These are phyloP conservation scores for Myochromella boudieri DNA, from an alignment of 768 basidiomycete genomes.

Conservation along the genomic window DNA sequence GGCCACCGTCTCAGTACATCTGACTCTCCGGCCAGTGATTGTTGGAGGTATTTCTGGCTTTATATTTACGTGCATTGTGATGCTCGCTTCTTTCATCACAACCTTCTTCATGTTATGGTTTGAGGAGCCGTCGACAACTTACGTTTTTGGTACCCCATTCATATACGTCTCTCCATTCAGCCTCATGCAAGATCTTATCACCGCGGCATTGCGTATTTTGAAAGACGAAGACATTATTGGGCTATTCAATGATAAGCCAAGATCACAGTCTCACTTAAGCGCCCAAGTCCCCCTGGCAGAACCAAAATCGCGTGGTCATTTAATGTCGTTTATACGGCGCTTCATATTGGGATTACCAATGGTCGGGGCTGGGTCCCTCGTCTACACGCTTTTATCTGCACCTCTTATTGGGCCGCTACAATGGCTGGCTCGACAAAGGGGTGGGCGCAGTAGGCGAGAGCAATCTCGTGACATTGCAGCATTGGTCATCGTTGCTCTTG, in stretches of 20 bases:
- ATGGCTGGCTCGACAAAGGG: constrained; percentile 66
- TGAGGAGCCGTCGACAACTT: constrained; percentile 47
- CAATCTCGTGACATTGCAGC: constrained; percentile 63
- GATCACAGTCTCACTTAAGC: constrained; percentile 7
- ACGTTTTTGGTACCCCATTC: constrained; percentile 39
- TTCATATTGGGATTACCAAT: constrained; percentile 77
- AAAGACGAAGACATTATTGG: constrained; percentile 51
- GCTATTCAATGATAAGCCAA: constrained; percentile 32
- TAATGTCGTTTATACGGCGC: constrained; percentile 62
- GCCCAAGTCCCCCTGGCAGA: constrained; percentile 15
- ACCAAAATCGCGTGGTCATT: constrained; percentile 33
- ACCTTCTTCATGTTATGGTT: constrained; percentile 63
- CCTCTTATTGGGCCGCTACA: constrained; percentile 69
- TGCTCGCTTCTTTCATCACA: constrained; percentile 69
- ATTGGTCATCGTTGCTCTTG: constrained; percentile 58
- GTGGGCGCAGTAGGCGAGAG: constrained; percentile 51
- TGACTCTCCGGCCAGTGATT: constrained; percentile 45
- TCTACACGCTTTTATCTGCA: constrained; percentile 67
- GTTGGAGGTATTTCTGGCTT: constrained; percentile 60
- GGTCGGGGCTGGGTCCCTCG: constrained; percentile 72
- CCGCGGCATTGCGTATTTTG: constrained; percentile 61
- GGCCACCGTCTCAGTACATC: constrained; percentile 6
- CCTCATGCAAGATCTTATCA: constrained; percentile 58
- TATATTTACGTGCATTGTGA: constrained; percentile 63
- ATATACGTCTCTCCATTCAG: constrained; percentile 54